Percentiles rank a stretch among this genome's conserved stretches.
phyloP scores from a whole-genome alignment of 768 basidiomycete species.

The Termitomyces sp. region DNA sequence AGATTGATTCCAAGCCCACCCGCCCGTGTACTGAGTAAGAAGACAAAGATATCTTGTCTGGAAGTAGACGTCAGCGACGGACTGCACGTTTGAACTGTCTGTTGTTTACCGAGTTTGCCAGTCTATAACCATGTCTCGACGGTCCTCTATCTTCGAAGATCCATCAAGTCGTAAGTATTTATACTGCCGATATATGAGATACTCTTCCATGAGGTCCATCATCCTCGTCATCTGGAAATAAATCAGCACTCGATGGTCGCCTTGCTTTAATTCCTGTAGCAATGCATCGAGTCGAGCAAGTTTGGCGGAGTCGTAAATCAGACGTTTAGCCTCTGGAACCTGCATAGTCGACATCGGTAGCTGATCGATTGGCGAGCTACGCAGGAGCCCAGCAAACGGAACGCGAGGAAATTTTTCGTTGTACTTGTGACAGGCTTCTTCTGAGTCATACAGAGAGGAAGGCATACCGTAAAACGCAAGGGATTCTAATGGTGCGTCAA shows the following conservation, averaged over 20 bases:
- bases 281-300: slow-evolving; percentile 84
- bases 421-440: slow-evolving; percentile 41
- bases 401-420: slow-evolving; percentile 50
- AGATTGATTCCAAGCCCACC: slow-evolving; percentile 96
- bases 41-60: slow-evolving; percentile 85
- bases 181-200: slow-evolving; percentile 93
- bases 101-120: slow-evolving; percentile 88
- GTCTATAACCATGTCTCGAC: slow-evolving; percentile 98
- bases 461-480: slow-evolving; percentile 84
- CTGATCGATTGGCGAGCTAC: slow-evolving; percentile 61
- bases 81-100: background rate
- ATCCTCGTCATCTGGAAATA: slow-evolving; percentile 99
- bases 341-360: slow-evolving; percentile 81
- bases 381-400: slow-evolving; percentile 62
- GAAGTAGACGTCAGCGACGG: background rate
- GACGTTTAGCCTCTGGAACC: slow-evolving; percentile 90
- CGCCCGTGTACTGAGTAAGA: slow-evolving; percentile 88
- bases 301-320: slow-evolving; percentile 96
- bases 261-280: slow-evolving; percentile 88
- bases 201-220: slow-evolving; percentile 99
- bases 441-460: slow-evolving; percentile 54
- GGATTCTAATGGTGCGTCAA: slow-evolving; percentile 69
- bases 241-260: slow-evolving; percentile 88
- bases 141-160: slow-evolving; percentile 89
- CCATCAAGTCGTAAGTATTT: slow-evolving; percentile 93